Base-by-base conservation (phyloP, 176 grass and related monocot genomes). In the Leersia perrieri region DNA sequence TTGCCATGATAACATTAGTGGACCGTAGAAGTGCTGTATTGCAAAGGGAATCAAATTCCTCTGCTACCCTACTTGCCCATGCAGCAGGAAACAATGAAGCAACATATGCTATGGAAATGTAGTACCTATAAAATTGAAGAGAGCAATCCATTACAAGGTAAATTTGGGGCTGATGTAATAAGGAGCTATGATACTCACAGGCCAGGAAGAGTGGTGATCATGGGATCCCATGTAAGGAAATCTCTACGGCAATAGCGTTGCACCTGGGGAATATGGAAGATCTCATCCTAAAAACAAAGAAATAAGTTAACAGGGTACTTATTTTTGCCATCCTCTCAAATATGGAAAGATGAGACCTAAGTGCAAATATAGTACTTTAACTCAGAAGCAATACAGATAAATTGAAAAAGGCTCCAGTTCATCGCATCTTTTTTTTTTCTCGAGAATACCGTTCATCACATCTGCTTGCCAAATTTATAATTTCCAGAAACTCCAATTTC, bases 121-220 rank as follows among this genome's bases (percentile, higher is more conserved):
- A 90, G 33, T 98, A 98, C 96, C 92, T 98, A 86, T 85, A 80
- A 51, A 77, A 91, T 93, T 68, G 79, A 29, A 73, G 83, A 94
- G 32, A 79, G 23, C 27, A 36, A 70, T 81, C 79, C 49, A 47
- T 80, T 51, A 85, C 47, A 47, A 63, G 74, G 40, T 27, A 89
- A 85, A 55, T 41, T 81, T 76, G 28, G 55, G 39, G 66, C 33
- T 72, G 72, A 66, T 73, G 11, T 28, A 32, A 64, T 45, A 4
- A 73, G 39, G 57, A 83, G 42, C 73, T 32, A 9, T 61, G 33
- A 33, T 68, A 85, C 92, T 90, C 72, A 94, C 95, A 94, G 68
- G 80, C 92, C 92, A 83, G 95, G 95, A 89, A 90, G 95, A 15
- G 92, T 98, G 40, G 95, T 98, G 58, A 98, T 94, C 95, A 92